Conservation (phyloP, 2,329 filamentous ascomycete genomes). For the Zymoseptoria passerinii region DNA sequence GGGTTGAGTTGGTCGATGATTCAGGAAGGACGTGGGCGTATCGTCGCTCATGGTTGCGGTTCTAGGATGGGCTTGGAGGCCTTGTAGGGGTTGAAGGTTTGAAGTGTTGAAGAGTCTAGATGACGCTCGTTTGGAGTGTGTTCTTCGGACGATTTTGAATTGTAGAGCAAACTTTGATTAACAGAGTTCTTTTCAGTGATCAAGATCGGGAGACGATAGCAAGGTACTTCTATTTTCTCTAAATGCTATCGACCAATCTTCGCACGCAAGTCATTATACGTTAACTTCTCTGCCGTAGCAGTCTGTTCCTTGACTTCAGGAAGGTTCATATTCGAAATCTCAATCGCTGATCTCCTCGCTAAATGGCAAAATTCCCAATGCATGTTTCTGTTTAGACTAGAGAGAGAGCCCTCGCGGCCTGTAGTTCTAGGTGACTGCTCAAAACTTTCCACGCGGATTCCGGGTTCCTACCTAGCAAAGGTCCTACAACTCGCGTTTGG, state of each 20-base stretch:
- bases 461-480: constrained; percentile 9
- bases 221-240: too few species aligned
- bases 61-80: background rate
- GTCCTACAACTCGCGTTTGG: constrained; percentile 11
- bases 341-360: constrained; percentile 6
- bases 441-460: constrained; percentile 1
- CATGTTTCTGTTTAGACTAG: background rate
- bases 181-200: background rate
- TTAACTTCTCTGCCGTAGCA: background rate
- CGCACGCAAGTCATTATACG: background rate
- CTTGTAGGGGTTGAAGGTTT: too few species aligned
- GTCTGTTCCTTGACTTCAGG: background rate
- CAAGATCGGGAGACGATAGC: background rate
- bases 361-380: constrained; percentile 3
- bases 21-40: background rate
- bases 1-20: background rate
- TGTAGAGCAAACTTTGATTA: background rate
- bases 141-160: background rate
- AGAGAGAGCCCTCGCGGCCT: background rate
- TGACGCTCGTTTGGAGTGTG: background rate
- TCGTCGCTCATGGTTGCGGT: background rate
- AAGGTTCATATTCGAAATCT: background rate
- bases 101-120: background rate
- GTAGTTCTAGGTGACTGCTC: background rate
- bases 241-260: background rate